Conservation (phyloP, 202 grass and related monocot genomes). For the Carex arenaria region DNA sequence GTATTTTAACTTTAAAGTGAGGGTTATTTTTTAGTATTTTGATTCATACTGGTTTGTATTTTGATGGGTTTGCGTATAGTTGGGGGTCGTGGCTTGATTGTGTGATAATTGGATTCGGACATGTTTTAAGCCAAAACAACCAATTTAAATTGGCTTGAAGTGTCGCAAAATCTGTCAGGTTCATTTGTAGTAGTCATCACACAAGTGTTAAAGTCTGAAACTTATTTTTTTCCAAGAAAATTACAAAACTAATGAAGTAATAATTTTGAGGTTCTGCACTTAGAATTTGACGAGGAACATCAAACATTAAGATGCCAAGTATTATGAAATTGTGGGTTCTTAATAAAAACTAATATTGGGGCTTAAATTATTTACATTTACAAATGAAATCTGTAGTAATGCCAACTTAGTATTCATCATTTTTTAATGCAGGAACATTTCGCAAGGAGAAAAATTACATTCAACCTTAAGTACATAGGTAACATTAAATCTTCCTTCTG, state of each 20-base stretch:
- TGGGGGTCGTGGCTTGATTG: neutral
- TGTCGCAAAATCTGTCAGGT: neutral
- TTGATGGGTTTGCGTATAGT: neutral
- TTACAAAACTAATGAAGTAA: neutral
- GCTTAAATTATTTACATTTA: neutral
- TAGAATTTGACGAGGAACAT: neutral
- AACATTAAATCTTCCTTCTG: neutral
- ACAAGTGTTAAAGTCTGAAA: neutral
- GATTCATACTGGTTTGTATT: neutral
- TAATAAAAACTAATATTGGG: neutral
- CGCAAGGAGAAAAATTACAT: constrained; percentile 54
- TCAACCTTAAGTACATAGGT: constrained; percentile 97
- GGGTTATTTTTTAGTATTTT: neutral
- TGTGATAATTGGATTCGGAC: neutral
- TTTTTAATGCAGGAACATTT: constrained; percentile 55
- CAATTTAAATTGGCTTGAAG: neutral
- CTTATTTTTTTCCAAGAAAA: neutral
- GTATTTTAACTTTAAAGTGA: neutral
- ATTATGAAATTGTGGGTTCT: neutral
- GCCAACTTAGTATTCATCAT: neutral
- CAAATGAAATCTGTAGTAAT: neutral
- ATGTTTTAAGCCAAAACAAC: neutral
- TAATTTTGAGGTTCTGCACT: neutral
- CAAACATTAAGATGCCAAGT: neutral
- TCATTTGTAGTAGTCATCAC: neutral